A percentile compares a stretch with the other conserved stretches of the same genome.
Conservation (phyloP, 176 grass and related monocot genomes). For the Zoysia japonica region DNA sequence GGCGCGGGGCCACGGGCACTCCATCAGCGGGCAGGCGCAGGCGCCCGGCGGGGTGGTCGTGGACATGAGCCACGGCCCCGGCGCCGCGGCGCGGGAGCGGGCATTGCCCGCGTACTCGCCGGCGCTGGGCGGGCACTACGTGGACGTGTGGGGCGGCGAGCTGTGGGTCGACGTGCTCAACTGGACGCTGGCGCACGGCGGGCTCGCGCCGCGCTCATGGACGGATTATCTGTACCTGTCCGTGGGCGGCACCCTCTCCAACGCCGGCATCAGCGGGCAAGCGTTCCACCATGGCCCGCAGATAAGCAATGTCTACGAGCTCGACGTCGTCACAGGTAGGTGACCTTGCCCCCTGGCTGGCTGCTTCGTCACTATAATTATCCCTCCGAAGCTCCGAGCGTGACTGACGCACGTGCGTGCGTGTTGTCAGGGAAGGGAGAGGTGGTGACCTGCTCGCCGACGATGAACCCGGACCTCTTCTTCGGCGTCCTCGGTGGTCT, state of each 20-base stretch:
- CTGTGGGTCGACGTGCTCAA: slow-evolving; percentile 90
- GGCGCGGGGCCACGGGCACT: slow-evolving; percentile 77
- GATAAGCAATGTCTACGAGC: slow-evolving; percentile 82
- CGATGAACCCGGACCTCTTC: slow-evolving; percentile 70
- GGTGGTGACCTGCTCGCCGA: slow-evolving; percentile 74
- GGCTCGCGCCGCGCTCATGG: slow-evolving; percentile 84
- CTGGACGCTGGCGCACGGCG: slow-evolving; percentile 73
- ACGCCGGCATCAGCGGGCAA: slow-evolving; percentile 90
- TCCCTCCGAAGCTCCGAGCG: too few species aligned
- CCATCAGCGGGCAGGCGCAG: slow-evolving; percentile 83
- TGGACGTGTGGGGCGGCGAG: slow-evolving; percentile 89
- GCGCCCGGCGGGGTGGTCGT: slow-evolving; percentile 69
- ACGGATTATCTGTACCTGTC: slow-evolving; percentile 92
- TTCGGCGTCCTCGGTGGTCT: slow-evolving; percentile 80
- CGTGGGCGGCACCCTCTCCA: slow-evolving; percentile 92
- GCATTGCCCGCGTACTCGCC: slow-evolving; percentile 63
- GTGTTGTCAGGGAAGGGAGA: slow-evolving; percentile 65
- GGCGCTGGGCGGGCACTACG: slow-evolving; percentile 59
- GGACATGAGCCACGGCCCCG: slow-evolving; percentile 64
- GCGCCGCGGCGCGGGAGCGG: neutral
- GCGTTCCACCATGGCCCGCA: slow-evolving; percentile 87
- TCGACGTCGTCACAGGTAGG: slow-evolving; percentile 82
- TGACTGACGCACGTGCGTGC: neutral
- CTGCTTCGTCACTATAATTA: too few species aligned
- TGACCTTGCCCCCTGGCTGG: neutral